Evolutionary conservation across 805 yeast genomes (phyloP), one percentile per base, ranked within the genome.

Genomic region (Wickerhamomyces hampshirensis): DNA sequence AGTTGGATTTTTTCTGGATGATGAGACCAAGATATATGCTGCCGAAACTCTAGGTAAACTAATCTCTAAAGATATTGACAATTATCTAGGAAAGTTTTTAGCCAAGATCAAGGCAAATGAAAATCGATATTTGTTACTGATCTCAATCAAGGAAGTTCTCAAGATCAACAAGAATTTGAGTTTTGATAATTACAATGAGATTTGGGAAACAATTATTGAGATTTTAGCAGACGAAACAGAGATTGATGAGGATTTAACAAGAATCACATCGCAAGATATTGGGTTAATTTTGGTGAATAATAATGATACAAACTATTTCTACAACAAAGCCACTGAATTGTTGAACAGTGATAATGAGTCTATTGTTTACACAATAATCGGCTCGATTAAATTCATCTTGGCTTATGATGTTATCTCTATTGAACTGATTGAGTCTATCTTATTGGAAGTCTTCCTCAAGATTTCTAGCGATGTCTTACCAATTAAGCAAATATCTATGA

Each of bases 401-500:
- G 63, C 61, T 5, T 61, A 60, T 31, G 58, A 52, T 29, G 39
- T 53, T 23, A 38, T 52, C 14, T 40, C 50, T 8, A 34, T 42
- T 14, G 54, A 48, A 2, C 28, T 48, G 15, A 43, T 55, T 38
- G 56, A 56, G 12, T 37, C 51, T 0, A 36, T 45, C 28, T 30
- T 54, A 16, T 27, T 48, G 15, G 45, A 46, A 27, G 49, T 48
- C 2, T 52, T 54, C 34, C 42, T 39, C 9, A 43, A 41, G 38
- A 57, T 62, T 34, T 47, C 66, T 51, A 56, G 55, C 39, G 55
- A 50, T 4, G 70, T 68, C 39, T 62, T 80, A 28, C 72, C 66
- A n/a, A 65, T 79, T 34, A 77, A 80, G 39, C 76, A 77, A 54
- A 63, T 74, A n/a, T 69, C 82, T 1, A 63, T 80, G 23, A 69